Base-by-base conservation (phyloP, 2,329 filamentous ascomycete species). In the Colletotrichum sansevieriae region DNA sequence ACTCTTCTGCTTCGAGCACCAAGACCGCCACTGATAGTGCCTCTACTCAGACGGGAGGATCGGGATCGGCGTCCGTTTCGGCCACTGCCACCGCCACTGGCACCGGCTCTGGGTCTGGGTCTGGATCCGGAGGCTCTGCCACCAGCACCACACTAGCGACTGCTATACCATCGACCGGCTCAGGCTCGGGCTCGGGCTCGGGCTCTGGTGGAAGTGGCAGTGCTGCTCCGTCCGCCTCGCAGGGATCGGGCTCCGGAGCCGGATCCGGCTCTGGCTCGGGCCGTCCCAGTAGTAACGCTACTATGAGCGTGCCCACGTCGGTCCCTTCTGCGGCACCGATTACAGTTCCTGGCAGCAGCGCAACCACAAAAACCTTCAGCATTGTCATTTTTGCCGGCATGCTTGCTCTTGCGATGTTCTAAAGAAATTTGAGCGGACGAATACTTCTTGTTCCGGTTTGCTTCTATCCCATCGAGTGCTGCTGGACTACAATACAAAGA, bases 201-300 rank as follows among this genome's bases (percentile, higher is more conserved):
- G 59, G 59, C 25, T 41, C 33, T 4, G 58, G 64, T 22, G 59
- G 74, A 63, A 71, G 73, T 51, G 70, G 70, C 54, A 65, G 71
- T 55, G 55, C 72, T 35, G 59, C 75, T 33, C 65, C 73, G 35
- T 68, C 76, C 49, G 63, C 73, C 29, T 55, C 56, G 22, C 39
- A 62, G 25, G 55, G 65, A 41, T 55, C 66, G 11, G 63, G 62
- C 29, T n/a, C n/a, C n/a, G n/a, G n/a, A n/a, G n/a, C n/a, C n/a
- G 55, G 65, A 41, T 59, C 62, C 10, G 57, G 72, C 72, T 73
- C 77, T n/a, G 72, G 74, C 57, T 73, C 76, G 15, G 63, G 63
- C 25, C 65, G 73, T 35, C 39, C 46, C 13, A 54, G 67, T 60
- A 65, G 58, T 71, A 61, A 68, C 51, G 69, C 65, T 20, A 51